Conservation (phyloP, 805 yeast species). For the Tetrapisispora arboricola region DNA sequence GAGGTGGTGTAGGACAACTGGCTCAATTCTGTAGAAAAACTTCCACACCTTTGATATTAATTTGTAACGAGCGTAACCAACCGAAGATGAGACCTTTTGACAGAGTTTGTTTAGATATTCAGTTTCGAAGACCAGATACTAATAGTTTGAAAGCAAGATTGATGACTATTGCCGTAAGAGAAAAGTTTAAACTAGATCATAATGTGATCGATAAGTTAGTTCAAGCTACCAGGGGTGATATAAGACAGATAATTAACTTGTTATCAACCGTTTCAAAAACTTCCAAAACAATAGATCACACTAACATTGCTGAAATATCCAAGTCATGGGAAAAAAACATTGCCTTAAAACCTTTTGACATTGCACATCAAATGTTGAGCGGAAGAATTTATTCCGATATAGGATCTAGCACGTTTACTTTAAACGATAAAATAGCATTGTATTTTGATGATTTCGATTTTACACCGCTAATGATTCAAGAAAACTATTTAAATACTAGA, state of each 20-base stretch:
- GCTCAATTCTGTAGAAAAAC: conserved; percentile 81
- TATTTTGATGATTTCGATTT: conserved; percentile 93
- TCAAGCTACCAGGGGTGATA: conserved; percentile 78
- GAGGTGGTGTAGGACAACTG: conserved; percentile 95
- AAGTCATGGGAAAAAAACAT: conserved; percentile 81
- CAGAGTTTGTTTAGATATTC: conserved; percentile 63
- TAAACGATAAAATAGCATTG: conserved; percentile 76
- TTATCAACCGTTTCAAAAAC: conserved; percentile 78
- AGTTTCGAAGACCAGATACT: conserved; percentile 84
- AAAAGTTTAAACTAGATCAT: conserved; percentile 70
- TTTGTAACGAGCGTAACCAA: conserved; percentile 83
- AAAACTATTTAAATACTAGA: conserved; percentile 65
- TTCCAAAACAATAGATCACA: conserved; percentile 44
- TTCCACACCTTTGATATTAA: conserved; percentile 79
- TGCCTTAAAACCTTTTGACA: conserved; percentile 88
- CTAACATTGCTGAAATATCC: conserved; percentile 52
- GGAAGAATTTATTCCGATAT: conserved; percentile 44
- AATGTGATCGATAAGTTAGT: conserved; percentile 75
- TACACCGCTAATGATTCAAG: conserved; percentile 93
- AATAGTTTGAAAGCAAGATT: conserved; percentile 70
- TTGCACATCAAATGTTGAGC: conserved; percentile 55
- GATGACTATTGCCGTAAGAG: conserved; percentile 84
- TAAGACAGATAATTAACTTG: conserved; percentile 85
- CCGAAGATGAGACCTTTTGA: conserved; percentile 98
- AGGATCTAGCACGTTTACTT: conserved; percentile 38